A percentile compares a stretch with the other conserved stretches of the same genome.
Evolutionary conservation across 371 early-diverging fungal species (phyloP).

Genomic region (Apophysomyces trapeziformis): DNA sequence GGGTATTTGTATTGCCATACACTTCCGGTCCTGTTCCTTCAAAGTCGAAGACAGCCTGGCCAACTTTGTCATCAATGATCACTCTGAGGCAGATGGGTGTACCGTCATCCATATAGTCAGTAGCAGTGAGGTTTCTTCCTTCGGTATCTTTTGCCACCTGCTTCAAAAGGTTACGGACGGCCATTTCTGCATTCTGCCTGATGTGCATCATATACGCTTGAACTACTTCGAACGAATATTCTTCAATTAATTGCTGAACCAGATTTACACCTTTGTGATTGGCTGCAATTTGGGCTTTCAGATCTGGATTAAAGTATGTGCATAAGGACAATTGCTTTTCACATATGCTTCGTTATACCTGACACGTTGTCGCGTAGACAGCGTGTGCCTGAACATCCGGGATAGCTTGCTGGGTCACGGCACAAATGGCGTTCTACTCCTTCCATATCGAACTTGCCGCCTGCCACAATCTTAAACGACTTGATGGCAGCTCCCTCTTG

Average conservation of each 20-base stretch:
- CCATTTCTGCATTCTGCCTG: slow-evolving; percentile 84
- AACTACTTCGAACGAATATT: slow-evolving; percentile 86
- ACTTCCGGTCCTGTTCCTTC: slow-evolving; percentile 89
- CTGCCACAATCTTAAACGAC: slow-evolving; percentile 85
- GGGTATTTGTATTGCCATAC: slow-evolving; percentile 74
- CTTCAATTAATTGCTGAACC: slow-evolving; percentile 78
- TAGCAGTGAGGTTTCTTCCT: slow-evolving; percentile 60
- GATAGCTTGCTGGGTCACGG: slow-evolving; percentile 83
- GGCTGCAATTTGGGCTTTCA: slow-evolving; percentile 96
- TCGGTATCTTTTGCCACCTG: slow-evolving; percentile 50
- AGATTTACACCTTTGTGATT: slow-evolving; percentile 93
- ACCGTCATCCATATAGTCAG: slow-evolving; percentile 96
- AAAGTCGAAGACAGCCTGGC: slow-evolving; percentile 91
- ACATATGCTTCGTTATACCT: slow-evolving; percentile 24
- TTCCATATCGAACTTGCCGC: slow-evolving; percentile 78
- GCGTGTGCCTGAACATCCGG: slow-evolving; percentile 89
- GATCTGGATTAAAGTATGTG: slow-evolving; percentile 53
- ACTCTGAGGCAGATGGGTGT: slow-evolving; percentile 80
- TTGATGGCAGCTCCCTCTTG: slow-evolving; percentile 95
- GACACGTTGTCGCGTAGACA: slow-evolving; percentile 88
- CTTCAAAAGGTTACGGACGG: slow-evolving; percentile 80
- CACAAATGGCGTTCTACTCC: slow-evolving; percentile 76
- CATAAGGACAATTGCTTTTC: neutral
- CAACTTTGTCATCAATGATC: slow-evolving; percentile 71
- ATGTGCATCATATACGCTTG: slow-evolving; percentile 94